Evolutionary conservation across 1,284 basidiomycete genomes (phyloP).

Genomic region (Ustilago sp.): DNA sequence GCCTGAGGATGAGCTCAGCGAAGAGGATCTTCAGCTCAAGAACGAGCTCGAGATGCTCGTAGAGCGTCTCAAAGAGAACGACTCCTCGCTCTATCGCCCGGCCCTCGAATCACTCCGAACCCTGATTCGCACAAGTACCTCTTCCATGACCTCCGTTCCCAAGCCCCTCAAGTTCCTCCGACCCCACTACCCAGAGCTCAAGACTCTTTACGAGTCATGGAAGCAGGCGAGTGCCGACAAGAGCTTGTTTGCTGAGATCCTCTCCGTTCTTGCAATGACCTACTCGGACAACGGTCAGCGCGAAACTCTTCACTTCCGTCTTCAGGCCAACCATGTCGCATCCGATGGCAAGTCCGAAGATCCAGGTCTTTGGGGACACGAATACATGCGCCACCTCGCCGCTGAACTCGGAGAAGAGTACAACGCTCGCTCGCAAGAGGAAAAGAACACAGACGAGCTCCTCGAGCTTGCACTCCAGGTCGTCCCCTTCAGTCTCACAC

Average conservation of each 20-base stretch:
- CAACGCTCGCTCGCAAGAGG: constrained; percentile 70
- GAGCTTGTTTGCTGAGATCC: constrained; percentile 96
- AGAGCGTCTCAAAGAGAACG: constrained; percentile 90
- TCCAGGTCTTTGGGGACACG: constrained; percentile 97
- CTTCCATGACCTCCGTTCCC: constrained; percentile 99
- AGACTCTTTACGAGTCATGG: constrained; percentile 64
- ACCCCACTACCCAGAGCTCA: constrained; percentile 89
- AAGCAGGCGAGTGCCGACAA: constrained; percentile 70
- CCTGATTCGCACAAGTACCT: constrained; percentile 94
- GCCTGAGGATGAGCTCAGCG: constrained; percentile 83
- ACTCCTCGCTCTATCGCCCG: constrained; percentile 85
- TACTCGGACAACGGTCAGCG: constrained; percentile 96
- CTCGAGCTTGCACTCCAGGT: constrained; percentile 83
- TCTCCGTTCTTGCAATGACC: constrained; percentile 99
- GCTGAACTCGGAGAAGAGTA: constrained; percentile 97
- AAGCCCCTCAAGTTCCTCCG: constrained; percentile 99
- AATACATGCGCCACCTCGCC: constrained; percentile 97
- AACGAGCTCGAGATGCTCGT: constrained; percentile 97
- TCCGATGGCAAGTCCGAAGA: constrained; percentile 71
- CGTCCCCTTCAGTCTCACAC: constrained; percentile 88
- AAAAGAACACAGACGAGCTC: constrained; percentile 57
- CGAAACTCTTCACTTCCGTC: constrained; percentile 78
- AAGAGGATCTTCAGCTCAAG: constrained; percentile 94
- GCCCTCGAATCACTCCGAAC: constrained; percentile 94
- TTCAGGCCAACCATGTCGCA: constrained; percentile 56